Evolutionary conservation across 23 red algal genomes (phyloP).

Genomic region (Gracilariopsis chorda): DNA sequence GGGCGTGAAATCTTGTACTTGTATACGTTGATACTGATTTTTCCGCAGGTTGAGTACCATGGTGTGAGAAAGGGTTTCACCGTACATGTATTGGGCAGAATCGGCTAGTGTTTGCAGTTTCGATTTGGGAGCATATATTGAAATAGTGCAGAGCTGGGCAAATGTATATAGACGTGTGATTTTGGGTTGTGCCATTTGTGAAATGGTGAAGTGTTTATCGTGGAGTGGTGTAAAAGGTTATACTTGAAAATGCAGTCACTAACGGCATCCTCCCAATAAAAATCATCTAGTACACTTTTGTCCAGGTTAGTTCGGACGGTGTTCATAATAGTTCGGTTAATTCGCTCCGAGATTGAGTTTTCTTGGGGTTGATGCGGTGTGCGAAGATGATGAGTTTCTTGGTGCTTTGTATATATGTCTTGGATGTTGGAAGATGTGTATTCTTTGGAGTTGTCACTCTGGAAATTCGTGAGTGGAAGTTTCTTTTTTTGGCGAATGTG

Average conservation of each 20-base stretch:
- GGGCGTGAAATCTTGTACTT: no score
- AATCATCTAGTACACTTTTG: not conserved
- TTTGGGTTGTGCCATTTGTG: not conserved
- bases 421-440: not conserved
- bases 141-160: not conserved
- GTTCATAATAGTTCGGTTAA: conserved; percentile 23
- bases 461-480: not conserved
- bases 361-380: conserved; percentile 12
- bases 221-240: not conserved
- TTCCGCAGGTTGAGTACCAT: no score
- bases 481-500: not conserved
- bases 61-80: no score
- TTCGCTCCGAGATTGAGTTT: not conserved
- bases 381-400: not conserved
- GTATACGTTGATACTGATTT: not conserved
- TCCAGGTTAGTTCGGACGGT: not conserved
- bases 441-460: not conserved
- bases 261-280: not conserved
- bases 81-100: no score
- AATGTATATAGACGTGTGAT: not conserved
- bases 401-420: not conserved
- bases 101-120: not conserved
- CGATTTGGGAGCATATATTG: not conserved
- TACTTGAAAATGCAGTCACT: not conserved
- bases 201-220: not conserved